Conservation (phyloP, 306 rosid genomes). For the Astragalus glycyphyllos region DNA sequence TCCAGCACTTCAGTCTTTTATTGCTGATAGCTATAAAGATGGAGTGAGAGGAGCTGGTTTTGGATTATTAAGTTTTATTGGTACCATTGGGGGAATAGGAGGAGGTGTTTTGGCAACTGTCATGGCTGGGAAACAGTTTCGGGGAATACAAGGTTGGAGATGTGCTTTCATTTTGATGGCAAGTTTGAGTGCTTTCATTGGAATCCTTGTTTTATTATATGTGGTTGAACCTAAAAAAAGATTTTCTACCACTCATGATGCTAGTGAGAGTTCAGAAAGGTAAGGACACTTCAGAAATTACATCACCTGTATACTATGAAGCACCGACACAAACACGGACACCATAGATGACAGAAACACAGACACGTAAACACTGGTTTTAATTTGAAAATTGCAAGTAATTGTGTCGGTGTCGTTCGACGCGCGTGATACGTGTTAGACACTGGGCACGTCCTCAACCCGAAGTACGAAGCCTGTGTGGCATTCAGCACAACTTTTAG, state of each 20-base stretch:
- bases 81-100: constrained; percentile 86
- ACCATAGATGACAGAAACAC: too few species aligned
- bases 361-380: too few species aligned
- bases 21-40: constrained; percentile 90
- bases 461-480: too few species aligned
- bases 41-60: constrained; percentile 85
- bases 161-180: constrained; percentile 86
- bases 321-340: too few species aligned
- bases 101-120: constrained; percentile 95
- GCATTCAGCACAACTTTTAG: constrained; percentile 1
- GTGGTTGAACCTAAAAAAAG: constrained; percentile 78
- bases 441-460: too few species aligned
- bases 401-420: too few species aligned
- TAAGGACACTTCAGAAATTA: constrained; percentile 39
- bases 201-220: constrained; percentile 71
- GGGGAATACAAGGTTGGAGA: constrained; percentile 88
- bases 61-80: constrained; percentile 80
- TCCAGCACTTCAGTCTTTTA: constrained; percentile 95
- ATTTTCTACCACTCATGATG: constrained; percentile 28
- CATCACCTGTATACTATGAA: not conserved
- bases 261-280: constrained; percentile 57
- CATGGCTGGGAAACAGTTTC: constrained; percentile 86
- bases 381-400: too few species aligned
- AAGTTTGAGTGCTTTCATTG: constrained; percentile 76
- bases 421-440: too few species aligned